Evolutionary conservation across 371 early-diverging fungal species (phyloP).

Genomic region (Rhizopus stolonifer): DNA sequence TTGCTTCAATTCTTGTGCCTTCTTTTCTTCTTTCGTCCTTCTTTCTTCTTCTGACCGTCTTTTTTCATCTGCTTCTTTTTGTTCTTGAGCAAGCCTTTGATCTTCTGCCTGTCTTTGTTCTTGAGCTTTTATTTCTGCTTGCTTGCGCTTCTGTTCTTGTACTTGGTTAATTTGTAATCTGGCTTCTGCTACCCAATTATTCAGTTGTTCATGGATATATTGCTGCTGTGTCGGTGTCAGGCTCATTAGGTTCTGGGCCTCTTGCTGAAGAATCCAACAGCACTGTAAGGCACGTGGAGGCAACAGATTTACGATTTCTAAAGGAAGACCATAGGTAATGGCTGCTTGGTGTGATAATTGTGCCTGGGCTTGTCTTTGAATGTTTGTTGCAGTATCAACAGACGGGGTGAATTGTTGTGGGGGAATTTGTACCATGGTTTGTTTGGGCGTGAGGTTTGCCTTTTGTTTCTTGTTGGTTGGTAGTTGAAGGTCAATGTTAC

Average conservation of each 20-base stretch:
- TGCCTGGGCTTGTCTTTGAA: slow-evolving; percentile 24
- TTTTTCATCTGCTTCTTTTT: too few species aligned
- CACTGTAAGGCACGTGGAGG: slow-evolving; percentile 40
- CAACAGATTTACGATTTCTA: slow-evolving; percentile 33
- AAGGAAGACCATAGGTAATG: slow-evolving; percentile 32
- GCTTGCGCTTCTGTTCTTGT: too few species aligned
- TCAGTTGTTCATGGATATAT: slow-evolving; percentile 29
- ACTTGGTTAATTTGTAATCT: slow-evolving; percentile 15
- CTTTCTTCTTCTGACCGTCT: too few species aligned
- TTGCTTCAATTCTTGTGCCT: too few species aligned
- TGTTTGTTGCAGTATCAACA: background rate
- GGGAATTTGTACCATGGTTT: too few species aligned
- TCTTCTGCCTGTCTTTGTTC: too few species aligned
- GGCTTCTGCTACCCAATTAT: slow-evolving; percentile 29
- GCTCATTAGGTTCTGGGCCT: slow-evolving; percentile 27
- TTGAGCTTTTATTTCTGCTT: too few species aligned
- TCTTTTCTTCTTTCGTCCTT: too few species aligned
- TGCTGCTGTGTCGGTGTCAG: slow-evolving; percentile 29
- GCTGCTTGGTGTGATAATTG: slow-evolving; percentile 40
- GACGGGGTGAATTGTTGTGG: too few species aligned
- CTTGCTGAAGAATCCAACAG: slow-evolving; percentile 39
- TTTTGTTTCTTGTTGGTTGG: slow-evolving; percentile 40
- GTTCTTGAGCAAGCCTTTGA: too few species aligned
- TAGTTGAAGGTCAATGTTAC: slow-evolving; percentile 44
- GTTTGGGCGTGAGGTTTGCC: background rate